Conservation (phyloP, 2,329 filamentous ascomycete species). For the Stromatinia cepivora region DNA sequence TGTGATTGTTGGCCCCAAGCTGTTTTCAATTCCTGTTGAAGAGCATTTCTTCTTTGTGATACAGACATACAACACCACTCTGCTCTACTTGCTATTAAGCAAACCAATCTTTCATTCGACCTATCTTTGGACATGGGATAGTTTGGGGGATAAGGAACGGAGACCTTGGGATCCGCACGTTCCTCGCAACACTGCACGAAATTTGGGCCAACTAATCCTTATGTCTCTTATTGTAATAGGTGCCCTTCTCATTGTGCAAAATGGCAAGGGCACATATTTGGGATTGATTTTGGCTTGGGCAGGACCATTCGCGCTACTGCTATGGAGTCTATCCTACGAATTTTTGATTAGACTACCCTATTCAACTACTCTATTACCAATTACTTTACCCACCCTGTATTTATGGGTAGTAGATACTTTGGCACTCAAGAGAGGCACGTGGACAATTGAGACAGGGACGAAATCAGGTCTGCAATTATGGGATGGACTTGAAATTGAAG, state of each 20-base stretch:
- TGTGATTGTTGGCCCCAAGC: slow-evolving; percentile 61
- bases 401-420: slow-evolving; percentile 72
- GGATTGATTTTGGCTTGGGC: slow-evolving; percentile 72
- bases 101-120: slow-evolving; percentile 60
- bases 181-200: slow-evolving; percentile 38
- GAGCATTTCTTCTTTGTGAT: slow-evolving; percentile 78
- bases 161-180: slow-evolving; percentile 26
- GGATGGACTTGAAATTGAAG: slow-evolving; percentile 68
- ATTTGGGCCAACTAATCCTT: slow-evolving; percentile 53
- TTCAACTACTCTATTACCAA: slow-evolving; percentile 58
- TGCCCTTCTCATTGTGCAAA: slow-evolving; percentile 47
- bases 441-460: slow-evolving; percentile 67
- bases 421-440: slow-evolving; percentile 66
- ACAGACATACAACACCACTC: slow-evolving; percentile 71
- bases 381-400: slow-evolving; percentile 64
- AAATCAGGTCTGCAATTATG: slow-evolving; percentile 65
- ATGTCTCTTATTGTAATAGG: slow-evolving; percentile 48
- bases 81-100: slow-evolving; percentile 67
- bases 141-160: neutral
- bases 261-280: slow-evolving; percentile 60
- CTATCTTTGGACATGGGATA: slow-evolving; percentile 46
- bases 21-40: slow-evolving; percentile 67
- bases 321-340: slow-evolving; percentile 63
- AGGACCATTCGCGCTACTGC: slow-evolving; percentile 62
- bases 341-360: slow-evolving; percentile 62